Percentiles rank a stretch among this genome's conserved stretches.
phyloP scores from a whole-genome alignment of 805 yeast genomes.

The Candida coleopterorum region DNA sequence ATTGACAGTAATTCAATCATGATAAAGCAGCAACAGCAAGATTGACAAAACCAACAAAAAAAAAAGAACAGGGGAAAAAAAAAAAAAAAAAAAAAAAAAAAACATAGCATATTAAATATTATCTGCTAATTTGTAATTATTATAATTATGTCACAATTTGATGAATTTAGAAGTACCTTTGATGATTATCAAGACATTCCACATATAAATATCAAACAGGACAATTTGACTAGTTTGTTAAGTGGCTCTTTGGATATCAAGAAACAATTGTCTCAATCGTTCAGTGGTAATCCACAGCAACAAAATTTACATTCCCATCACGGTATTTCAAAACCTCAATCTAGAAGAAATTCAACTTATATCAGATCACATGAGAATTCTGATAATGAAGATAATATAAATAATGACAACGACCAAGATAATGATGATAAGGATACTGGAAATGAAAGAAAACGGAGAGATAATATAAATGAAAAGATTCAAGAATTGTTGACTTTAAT shows the following conservation, averaged over 20 bases:
- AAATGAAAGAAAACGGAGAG: constrained; percentile 39
- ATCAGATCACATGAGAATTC: constrained; percentile 18
- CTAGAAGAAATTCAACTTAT: constrained; percentile 30
- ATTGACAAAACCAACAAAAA: background rate
- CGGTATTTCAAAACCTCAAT: constrained; percentile 35
- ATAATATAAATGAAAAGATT: constrained; percentile 40
- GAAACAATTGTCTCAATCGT: constrained; percentile 38
- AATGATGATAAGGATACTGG: constrained; percentile 31
- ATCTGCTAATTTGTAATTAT: background rate
- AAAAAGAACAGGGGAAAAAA: background rate
- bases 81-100: background rate
- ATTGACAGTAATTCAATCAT: constrained; percentile 11
- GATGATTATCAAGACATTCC: constrained; percentile 16
- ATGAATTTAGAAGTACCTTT: constrained; percentile 3
- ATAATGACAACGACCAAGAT: constrained; percentile 19
- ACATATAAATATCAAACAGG: constrained; percentile 25
- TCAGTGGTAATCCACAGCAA: constrained; percentile 13
- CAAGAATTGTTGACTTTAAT: constrained; percentile 38
- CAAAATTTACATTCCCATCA: constrained; percentile 21
- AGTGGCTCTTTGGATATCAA: constrained; percentile 34
- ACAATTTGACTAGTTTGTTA: constrained; percentile 21
- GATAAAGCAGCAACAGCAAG: background rate
- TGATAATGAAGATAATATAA: constrained; percentile 19
- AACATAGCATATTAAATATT: background rate
- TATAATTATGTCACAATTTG: constrained; percentile 3